Conservation (phyloP, 2,329 filamentous ascomycete genomes). For the Aspergillus sp. region DNA sequence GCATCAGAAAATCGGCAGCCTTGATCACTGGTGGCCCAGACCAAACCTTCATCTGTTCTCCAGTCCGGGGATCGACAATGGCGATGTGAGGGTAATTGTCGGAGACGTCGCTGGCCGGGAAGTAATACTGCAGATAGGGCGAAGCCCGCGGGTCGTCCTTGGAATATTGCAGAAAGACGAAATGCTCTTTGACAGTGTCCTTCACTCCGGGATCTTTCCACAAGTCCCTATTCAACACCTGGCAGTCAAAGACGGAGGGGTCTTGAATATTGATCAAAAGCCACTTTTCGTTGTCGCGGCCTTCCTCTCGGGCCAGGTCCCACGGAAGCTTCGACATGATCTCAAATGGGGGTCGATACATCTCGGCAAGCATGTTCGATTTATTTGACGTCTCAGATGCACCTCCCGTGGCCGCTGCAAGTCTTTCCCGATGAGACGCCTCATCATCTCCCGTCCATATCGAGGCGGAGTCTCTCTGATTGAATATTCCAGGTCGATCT, state of each 20-base stretch:
- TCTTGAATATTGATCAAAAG: conserved; percentile 95
- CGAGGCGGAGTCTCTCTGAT: conserved; percentile 58
- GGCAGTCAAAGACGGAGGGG: conserved; percentile 88
- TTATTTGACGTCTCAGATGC: conserved; percentile 67
- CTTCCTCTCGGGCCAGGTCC: conserved; percentile 79
- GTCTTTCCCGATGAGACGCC: conserved; percentile 49
- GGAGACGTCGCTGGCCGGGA: conserved; percentile 73
- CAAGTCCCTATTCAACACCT: conserved; percentile 87
- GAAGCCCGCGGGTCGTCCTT: conserved; percentile 77
- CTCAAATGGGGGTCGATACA: conserved; percentile 90
- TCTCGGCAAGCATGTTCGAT: conserved; percentile 76
- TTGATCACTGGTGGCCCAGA: conserved; percentile 77
- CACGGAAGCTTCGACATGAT: conserved; percentile 78
- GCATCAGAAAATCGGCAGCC: conserved; percentile 78
- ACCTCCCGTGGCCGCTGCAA: conserved; percentile 63
- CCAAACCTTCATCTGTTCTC: conserved; percentile 97
- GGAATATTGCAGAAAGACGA: conserved; percentile 91
- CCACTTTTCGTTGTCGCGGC: conserved; percentile 90
- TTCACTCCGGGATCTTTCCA: conserved; percentile 85
- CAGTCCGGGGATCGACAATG: conserved; percentile 91
- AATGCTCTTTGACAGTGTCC: conserved; percentile 84
- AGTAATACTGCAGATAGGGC: conserved; percentile 89
- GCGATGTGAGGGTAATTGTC: conserved; percentile 94
- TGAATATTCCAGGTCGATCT: conserved; percentile 65
- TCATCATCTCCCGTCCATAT: conserved; percentile 59